Evolutionary conservation across 768 basidiomycete species (phyloP).

Genomic region (Pulveroboletus ravenelii): DNA sequence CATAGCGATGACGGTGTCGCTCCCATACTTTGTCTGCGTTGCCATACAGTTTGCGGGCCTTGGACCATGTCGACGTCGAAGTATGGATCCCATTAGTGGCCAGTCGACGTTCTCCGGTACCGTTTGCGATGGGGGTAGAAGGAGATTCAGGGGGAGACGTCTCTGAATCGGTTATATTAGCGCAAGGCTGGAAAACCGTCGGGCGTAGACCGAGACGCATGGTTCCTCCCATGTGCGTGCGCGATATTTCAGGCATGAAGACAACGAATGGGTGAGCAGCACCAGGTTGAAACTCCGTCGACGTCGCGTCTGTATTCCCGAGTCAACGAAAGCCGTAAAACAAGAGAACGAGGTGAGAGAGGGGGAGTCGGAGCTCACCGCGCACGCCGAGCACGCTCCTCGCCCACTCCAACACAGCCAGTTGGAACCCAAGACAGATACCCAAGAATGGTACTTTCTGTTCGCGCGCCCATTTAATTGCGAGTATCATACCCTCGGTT

Average conservation of each 20-base stretch:
- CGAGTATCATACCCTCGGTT: conserved; percentile 95
- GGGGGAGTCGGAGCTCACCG: conserved; percentile 38
- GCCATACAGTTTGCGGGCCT: conserved; percentile 76
- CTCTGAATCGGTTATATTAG: conserved; percentile 14
- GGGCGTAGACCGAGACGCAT: conserved; percentile 99
- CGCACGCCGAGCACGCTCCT: conserved; percentile 71
- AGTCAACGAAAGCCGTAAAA: conserved; percentile 8
- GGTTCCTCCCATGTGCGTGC: conserved; percentile 98
- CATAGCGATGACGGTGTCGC: conserved; percentile 92
- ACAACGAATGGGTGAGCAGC: conserved; percentile 73
- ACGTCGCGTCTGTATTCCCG: conserved; percentile 63
- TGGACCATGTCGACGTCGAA: conserved; percentile 64
- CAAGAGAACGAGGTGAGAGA: neutral
- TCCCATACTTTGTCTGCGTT: conserved; percentile 86
- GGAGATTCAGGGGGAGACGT: conserved; percentile 9
- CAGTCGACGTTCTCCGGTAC: neutral
- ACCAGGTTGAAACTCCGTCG: conserved; percentile 68
- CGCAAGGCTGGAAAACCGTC: conserved; percentile 71
- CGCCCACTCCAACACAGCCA: conserved; percentile 95
- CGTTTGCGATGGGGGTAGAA: conserved; percentile 4
- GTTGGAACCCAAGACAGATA: conserved; percentile 96
- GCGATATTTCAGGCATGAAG: conserved; percentile 99
- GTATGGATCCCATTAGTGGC: conserved; percentile 7
- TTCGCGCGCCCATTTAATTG: conserved; percentile 96
- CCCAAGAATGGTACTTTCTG: conserved; percentile 93